A percentile compares a stretch with the other conserved stretches of the same genome.
Evolutionary conservation across 768 basidiomycete species (phyloP).

Genomic region (Pisolithus microcarpus): DNA sequence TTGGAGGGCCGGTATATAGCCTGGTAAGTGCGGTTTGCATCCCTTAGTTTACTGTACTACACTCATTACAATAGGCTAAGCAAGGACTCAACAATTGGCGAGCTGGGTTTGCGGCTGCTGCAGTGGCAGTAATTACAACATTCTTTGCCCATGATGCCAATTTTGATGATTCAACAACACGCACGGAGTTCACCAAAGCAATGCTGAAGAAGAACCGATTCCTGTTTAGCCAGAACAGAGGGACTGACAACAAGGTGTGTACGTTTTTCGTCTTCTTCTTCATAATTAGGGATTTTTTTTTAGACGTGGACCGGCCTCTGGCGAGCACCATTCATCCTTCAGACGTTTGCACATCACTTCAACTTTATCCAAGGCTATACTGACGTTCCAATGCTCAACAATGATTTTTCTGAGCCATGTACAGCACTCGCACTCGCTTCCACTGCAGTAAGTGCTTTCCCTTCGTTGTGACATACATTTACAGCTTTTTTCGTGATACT

Average conservation of each 20-base stretch:
- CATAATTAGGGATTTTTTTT: no score
- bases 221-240: conserved; percentile 7
- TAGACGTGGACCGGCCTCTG: no score
- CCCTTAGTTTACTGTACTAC: neutral
- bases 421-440: no score
- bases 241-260: conserved; percentile 3
- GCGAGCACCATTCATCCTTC: no score
- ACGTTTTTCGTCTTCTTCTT: no score
- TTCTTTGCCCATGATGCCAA: neutral
- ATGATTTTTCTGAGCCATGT: no score
- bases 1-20: neutral
- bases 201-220: conserved; percentile 4
- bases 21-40: neutral
- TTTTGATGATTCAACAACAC: neutral
- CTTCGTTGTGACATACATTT: no score
- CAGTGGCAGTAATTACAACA: neutral
- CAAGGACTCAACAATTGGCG: conserved; percentile 3
- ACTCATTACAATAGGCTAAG: neutral
- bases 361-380: no score
- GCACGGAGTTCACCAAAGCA: conserved; percentile 1
- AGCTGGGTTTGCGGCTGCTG: conserved; percentile 1
- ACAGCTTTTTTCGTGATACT: no score
- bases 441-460: no score
- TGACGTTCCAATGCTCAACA: no score
- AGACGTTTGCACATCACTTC: no score